Conservation (phyloP, 805 yeast genomes). For the Nakazawaea wyomingensis region DNA sequence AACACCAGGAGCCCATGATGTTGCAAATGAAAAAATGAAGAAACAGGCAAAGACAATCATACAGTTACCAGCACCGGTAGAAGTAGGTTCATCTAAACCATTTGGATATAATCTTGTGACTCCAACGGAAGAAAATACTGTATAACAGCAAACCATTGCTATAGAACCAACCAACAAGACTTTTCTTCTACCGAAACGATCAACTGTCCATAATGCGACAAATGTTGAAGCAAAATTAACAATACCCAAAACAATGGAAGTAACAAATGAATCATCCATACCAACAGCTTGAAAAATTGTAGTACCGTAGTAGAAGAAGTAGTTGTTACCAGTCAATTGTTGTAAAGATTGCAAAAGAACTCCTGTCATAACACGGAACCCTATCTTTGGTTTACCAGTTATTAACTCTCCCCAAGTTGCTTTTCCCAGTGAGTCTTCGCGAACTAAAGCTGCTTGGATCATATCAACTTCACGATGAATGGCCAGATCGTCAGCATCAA, state of each 20-base stretch:
- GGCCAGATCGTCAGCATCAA: constrained; percentile 24
- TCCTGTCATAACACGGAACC: constrained; percentile 41
- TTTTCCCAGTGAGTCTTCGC: constrained; percentile 43
- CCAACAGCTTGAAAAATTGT: constrained; percentile 46
- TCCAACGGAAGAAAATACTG: constrained; percentile 48
- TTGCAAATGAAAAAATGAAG: constrained; percentile 62
- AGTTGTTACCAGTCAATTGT: constrained; percentile 71
- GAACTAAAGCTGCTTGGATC: constrained; percentile 40
- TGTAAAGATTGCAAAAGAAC: constrained; percentile 54
- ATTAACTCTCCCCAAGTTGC: constrained; percentile 48
- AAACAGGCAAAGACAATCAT: constrained; percentile 65
- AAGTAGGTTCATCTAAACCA: constrained; percentile 20
- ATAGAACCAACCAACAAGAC: constrained; percentile 56
- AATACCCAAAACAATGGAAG: constrained; percentile 38
- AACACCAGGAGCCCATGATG: constrained; percentile 73
- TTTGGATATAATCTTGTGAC: constrained; percentile 34
- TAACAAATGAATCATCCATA: constrained; percentile 40
- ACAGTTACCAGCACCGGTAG: constrained; percentile 35
- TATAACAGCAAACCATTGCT: constrained; percentile 57
- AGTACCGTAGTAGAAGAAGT: constrained; percentile 66
- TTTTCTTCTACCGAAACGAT: constrained; percentile 60
- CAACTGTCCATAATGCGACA: constrained; percentile 49
- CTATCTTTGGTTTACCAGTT: constrained; percentile 45
- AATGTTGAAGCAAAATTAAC: constrained; percentile 44
- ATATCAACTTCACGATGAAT: constrained; percentile 29